A percentile compares a stretch with the other conserved stretches of the same genome.
Conservation (phyloP, 2,329 filamentous ascomycete genomes). For the Calonectria naviculata region DNA sequence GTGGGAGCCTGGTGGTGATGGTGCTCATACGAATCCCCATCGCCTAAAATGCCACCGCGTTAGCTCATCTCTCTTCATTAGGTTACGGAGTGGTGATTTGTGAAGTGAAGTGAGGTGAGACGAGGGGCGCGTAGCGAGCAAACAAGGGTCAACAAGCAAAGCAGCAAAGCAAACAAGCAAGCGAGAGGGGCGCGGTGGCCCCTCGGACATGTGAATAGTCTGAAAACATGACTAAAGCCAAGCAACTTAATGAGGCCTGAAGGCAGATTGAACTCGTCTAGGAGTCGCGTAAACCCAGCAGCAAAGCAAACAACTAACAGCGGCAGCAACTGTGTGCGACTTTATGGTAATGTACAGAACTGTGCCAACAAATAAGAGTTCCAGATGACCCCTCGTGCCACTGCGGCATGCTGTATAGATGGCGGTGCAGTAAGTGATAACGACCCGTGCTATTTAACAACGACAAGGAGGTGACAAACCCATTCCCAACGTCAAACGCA, state of each 20-base stretch:
- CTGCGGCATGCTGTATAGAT: constrained; percentile 44
- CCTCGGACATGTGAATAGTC: constrained; percentile 21
- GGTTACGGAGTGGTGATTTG: constrained; percentile 20
- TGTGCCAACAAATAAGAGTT: constrained; percentile 50
- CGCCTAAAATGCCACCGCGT: constrained; percentile 58
- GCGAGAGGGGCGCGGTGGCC: constrained; percentile 9
- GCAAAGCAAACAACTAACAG: constrained; percentile 48
- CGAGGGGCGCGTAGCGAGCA: constrained; percentile 18
- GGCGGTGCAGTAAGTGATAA: constrained; percentile 39
- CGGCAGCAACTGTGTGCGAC: constrained; percentile 58
- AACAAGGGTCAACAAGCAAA: constrained; percentile 20
- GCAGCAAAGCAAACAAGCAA: constrained; percentile 31
- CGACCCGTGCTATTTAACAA: constrained; percentile 43
- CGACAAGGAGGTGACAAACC: constrained; percentile 44
- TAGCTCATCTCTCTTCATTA: constrained; percentile 39
- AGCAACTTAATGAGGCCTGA: constrained; percentile 46
- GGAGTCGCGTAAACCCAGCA: constrained; percentile 46
- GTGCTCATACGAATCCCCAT: constrained; percentile 71
- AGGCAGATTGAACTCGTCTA: constrained; percentile 51
- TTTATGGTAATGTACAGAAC: constrained; percentile 68
- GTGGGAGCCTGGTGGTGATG: constrained; percentile 74
- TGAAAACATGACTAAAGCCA: constrained; percentile 37
- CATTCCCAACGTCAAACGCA: constrained; percentile 40
- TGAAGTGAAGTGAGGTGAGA: constrained; percentile 18
- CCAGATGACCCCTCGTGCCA: constrained; percentile 52